Evolutionary conservation across 805 yeast genomes (phyloP), one percentile per base, ranked within the genome.

Genomic region (Yarrowia hollandica): DNA sequence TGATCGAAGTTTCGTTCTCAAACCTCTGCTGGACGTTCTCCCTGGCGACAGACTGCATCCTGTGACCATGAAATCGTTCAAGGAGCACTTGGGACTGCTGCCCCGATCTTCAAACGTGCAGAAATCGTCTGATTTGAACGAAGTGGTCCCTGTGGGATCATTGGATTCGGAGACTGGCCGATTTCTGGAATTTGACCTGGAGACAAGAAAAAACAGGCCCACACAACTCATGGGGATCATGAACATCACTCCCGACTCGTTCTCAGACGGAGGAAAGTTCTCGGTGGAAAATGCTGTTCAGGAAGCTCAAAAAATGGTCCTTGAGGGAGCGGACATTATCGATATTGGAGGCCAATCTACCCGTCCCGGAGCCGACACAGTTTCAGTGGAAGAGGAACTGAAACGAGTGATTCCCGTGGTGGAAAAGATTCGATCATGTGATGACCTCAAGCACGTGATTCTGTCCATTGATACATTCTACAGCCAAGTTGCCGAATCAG

Each of bases 271-370:
- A 1, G 90, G 94, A 0, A 67, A 68, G 15, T 66, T 74, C 1
- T 67, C 75, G 6, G 33, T 77, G 0, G 77, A 72, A 0, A 71
- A 72, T 10, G 76, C 83, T 1, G 67, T 85, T 23, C 67, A 65
- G 0, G 72, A 74, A 21, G 86, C 85, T 0, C 68, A 72, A 37
- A 63, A 71, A 34, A 78, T 88, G 77, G 77, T 82, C 5, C 65
- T 69, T 0, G 73, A 78, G 19, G 90, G 89, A 1, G 88, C 90
- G n/a, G 76, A 77, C 23, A 87, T 94, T 26, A 77, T 94, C 34
- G 99, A 94, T 70, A 79, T 94, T 59, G 99, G 99, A 8, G 99
- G 99, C 1, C 88, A 90, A 60, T 89, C 97, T 1, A 94, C 99
- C 0, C 79, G 95, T 54, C 99, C 99, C 0, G 89, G 90, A 1